A percentile compares a stretch with the other conserved stretches of the same genome.
Conservation (phyloP, 768 basidiomycete genomes). For the Xerocomellus chrysenteron region DNA sequence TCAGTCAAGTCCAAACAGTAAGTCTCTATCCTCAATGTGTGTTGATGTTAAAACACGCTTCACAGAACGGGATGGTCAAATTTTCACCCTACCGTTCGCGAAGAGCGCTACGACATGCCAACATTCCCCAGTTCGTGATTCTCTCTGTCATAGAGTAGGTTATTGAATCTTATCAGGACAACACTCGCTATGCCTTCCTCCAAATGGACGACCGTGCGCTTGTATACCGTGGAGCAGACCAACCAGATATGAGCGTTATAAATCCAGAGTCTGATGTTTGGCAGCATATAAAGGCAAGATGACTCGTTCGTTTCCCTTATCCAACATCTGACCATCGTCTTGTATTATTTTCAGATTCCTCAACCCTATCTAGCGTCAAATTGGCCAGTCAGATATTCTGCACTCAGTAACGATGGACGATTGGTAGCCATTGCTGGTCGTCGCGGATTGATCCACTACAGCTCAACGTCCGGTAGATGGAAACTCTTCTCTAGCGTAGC, state of each 20-base stretch:
- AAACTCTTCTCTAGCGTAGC: conserved; percentile 78
- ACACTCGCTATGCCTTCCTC: conserved; percentile 92
- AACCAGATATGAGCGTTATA: conserved; percentile 97
- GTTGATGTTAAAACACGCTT: conserved; percentile 1
- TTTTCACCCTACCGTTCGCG: conserved; percentile 88
- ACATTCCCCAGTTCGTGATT: conserved; percentile 74
- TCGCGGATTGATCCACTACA: conserved; percentile 90
- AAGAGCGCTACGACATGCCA: conserved; percentile 92
- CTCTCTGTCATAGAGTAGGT: background rate
- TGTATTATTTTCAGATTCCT: conserved; percentile 63
- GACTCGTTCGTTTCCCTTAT: background rate
- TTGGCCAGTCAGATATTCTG: conserved; percentile 93
- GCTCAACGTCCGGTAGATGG: conserved; percentile 92
- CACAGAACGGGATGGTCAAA: conserved; percentile 61
- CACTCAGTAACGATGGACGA: conserved; percentile 86
- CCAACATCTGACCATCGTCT: background rate
- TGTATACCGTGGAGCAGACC: conserved; percentile 94
- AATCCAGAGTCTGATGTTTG: conserved; percentile 98
- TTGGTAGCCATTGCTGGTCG: conserved; percentile 92
- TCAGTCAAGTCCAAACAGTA: conserved; percentile 51
- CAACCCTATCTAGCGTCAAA: conserved; percentile 84
- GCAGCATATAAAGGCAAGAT: conserved; percentile 86
- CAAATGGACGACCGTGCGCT: conserved; percentile 94
- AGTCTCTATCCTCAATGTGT: conserved; percentile 14
- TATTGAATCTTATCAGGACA: conserved; percentile 60